Evolutionary conservation across 345 rosid genomes (phyloP).

Genomic region (Camelina sativa): DNA sequence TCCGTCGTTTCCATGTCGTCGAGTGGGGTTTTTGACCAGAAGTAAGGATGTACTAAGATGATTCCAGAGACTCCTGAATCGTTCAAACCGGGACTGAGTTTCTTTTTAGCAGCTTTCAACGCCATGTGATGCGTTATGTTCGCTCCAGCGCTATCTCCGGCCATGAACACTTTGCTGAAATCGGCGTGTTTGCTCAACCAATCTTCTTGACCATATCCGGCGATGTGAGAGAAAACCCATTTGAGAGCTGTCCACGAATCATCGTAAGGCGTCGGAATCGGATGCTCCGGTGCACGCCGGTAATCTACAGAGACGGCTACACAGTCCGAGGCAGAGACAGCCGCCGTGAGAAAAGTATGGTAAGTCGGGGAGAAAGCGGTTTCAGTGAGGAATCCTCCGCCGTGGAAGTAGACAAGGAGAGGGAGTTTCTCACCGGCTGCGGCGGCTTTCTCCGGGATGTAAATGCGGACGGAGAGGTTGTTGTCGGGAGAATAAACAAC

Average conservation of each 20-base stretch:
- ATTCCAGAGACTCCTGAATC: slow-evolving; percentile 35
- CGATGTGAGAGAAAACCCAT: slow-evolving; percentile 60
- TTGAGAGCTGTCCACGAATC: slow-evolving; percentile 63
- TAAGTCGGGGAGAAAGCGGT: slow-evolving; percentile 49
- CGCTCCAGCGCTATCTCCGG: slow-evolving; percentile 79
- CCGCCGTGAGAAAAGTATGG: slow-evolving; percentile 43
- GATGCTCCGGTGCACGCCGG: slow-evolving; percentile 70
- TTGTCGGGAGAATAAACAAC: slow-evolving; percentile 42
- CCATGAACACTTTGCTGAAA: slow-evolving; percentile 49
- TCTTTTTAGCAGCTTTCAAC: slow-evolving; percentile 45
- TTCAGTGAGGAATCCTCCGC: slow-evolving; percentile 57
- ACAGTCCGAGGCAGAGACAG: slow-evolving; percentile 46
- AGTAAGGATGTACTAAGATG: too few relatives aligned
- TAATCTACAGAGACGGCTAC: slow-evolving; percentile 56
- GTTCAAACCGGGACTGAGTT: slow-evolving; percentile 22
- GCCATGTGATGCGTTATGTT: slow-evolving; percentile 60
- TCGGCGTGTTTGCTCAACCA: slow-evolving; percentile 61
- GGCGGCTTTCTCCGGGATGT: slow-evolving; percentile 40
- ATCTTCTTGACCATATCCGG: slow-evolving; percentile 53
- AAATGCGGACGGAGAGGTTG: slow-evolving; percentile 47
- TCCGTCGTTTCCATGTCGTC: slow-evolving; percentile 42
- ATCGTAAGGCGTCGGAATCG: slow-evolving; percentile 53
- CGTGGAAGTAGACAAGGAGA: slow-evolving; percentile 60
- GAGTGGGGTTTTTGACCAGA: too few relatives aligned
- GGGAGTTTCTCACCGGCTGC: slow-evolving; percentile 49